Evolutionary conservation across 495 filamentous ascomycete genomes (phyloP).

Genomic region (Lineolata rhizophorae): DNA sequence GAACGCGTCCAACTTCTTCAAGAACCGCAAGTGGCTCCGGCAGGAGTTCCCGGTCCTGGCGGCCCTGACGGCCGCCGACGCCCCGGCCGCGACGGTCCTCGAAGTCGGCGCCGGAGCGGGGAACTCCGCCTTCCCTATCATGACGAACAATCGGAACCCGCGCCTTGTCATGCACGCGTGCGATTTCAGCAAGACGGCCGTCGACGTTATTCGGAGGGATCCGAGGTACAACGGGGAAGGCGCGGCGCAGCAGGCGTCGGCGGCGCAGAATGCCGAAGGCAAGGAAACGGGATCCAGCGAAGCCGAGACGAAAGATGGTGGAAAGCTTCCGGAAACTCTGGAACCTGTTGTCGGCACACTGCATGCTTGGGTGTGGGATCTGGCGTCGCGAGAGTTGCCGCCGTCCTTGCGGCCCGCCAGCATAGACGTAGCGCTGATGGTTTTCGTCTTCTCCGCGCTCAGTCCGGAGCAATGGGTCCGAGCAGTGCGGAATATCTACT

Average conservation of each 20-base stretch:
- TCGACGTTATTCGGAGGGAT: slow-evolving; percentile 62
- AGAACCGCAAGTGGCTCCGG: slow-evolving; percentile 86
- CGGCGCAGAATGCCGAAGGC: too few species aligned
- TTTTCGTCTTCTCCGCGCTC: slow-evolving; percentile 92
- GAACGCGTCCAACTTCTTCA: slow-evolving; percentile 93
- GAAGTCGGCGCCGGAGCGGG: slow-evolving; percentile 92
- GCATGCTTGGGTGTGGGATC: slow-evolving; percentile 83
- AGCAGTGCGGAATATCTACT: slow-evolving; percentile 62
- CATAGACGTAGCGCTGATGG: slow-evolving; percentile 77
- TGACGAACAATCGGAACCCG: slow-evolving; percentile 59
- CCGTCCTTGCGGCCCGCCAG: slow-evolving; percentile 49
- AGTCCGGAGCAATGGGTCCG: slow-evolving; percentile 63
- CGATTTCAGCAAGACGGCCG: slow-evolving; percentile 79
- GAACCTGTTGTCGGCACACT: slow-evolving; percentile 40
- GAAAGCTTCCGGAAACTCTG: too few species aligned
- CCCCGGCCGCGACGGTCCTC: slow-evolving; percentile 41
- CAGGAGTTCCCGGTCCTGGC: slow-evolving; percentile 82
- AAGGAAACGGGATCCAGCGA: too few species aligned
- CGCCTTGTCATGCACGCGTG: slow-evolving; percentile 66
- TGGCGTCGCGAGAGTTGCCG: slow-evolving; percentile 42
- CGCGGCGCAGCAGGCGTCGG: too few species aligned
- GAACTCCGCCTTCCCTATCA: slow-evolving; percentile 83
- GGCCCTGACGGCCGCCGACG: slow-evolving; percentile 38
- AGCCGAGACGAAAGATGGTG: too few species aligned
- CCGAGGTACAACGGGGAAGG: slow-evolving; percentile 21